Percentiles rank a stretch among this genome's conserved stretches.
phyloP scores from a whole-genome alignment of 2,329 filamentous ascomycete genomes.

The Monosporascus ibericus region DNA sequence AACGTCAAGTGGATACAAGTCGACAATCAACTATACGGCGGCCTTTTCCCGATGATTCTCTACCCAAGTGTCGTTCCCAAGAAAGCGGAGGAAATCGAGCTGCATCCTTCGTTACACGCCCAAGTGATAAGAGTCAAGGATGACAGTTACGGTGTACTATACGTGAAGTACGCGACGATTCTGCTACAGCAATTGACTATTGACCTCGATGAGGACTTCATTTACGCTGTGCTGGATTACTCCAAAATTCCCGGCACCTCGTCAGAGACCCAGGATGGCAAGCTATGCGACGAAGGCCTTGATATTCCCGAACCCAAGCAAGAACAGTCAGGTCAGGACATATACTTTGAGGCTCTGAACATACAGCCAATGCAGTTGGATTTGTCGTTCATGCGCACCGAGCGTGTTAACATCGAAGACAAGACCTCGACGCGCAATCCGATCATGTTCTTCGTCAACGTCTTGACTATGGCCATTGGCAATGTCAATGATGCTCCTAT shows the following conservation, averaged over 20 bases:
- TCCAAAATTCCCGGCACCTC: slow-evolving; percentile 87
- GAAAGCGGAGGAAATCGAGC: slow-evolving; percentile 91
- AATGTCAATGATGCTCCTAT: slow-evolving; percentile 98
- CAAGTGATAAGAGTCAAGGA: slow-evolving; percentile 95
- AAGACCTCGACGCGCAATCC: slow-evolving; percentile 87
- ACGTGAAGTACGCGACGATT: slow-evolving; percentile 96
- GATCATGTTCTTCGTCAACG: slow-evolving; percentile 97
- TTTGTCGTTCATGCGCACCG: slow-evolving; percentile 92
- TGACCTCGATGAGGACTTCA: slow-evolving; percentile 96
- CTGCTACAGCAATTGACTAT: slow-evolving; percentile 96
- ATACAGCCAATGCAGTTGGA: slow-evolving; percentile 98
- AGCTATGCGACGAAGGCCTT: slow-evolving; percentile 80
- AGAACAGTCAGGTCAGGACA: slow-evolving; percentile 80
- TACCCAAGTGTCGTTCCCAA: slow-evolving; percentile 98
- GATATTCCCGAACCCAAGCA: slow-evolving; percentile 89
- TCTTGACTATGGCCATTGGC: slow-evolving; percentile 98
- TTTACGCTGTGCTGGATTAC: slow-evolving; percentile 92
- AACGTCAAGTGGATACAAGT: slow-evolving; percentile 99
- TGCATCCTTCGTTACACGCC: slow-evolving; percentile 87
- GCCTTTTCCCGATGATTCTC: slow-evolving; percentile 93
- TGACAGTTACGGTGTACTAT: slow-evolving; percentile 93
- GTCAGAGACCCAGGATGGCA: slow-evolving; percentile 71
- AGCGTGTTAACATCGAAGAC: slow-evolving; percentile 93
- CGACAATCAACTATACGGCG: slow-evolving; percentile 96
- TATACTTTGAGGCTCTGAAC: slow-evolving; percentile 96